phyloP scores from a whole-genome alignment of 441 rosid genomes.

The Erodium moschatum region DNA sequence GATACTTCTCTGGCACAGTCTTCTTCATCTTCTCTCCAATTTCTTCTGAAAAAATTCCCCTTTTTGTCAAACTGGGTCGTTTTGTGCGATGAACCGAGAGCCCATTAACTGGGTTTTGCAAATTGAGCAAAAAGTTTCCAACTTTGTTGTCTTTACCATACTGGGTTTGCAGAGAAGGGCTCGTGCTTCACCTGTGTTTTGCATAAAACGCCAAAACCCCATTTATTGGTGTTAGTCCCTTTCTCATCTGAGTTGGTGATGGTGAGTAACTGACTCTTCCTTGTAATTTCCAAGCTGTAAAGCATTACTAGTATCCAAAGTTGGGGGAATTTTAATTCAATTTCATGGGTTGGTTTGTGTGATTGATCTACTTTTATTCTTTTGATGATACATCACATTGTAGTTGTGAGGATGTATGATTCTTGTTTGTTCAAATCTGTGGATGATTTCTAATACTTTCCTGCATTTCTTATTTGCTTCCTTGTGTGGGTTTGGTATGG shows the following conservation, averaged over 20 bases:
- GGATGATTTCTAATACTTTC: neutral
- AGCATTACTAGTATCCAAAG: neutral
- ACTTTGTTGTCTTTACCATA: constrained; percentile 14
- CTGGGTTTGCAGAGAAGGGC: constrained; percentile 20
- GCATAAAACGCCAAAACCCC: constrained; percentile 18
- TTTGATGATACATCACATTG: neutral
- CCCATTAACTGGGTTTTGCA: neutral
- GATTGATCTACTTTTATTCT: neutral
- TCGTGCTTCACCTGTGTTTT: neutral
- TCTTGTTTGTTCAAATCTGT: neutral
- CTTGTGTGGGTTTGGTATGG: neutral
- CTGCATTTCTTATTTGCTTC: constrained; percentile 4
- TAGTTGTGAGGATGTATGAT: neutral
- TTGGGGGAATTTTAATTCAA: neutral
- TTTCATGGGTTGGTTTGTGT: neutral
- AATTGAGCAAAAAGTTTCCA: constrained; percentile 21
- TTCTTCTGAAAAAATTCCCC: neutral
- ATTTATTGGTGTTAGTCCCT: constrained; percentile 19
- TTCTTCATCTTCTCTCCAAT: neutral
- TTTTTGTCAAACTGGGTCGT: neutral
- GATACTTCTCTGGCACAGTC: neutral
- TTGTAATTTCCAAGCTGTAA: constrained; percentile 27
- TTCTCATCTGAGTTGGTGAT: constrained; percentile 26
- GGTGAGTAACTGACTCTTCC: constrained; percentile 9
- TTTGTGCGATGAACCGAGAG: neutral